phyloP scores from a whole-genome alignment of 2,329 filamentous ascomycete species.

The Penicillium fuscoglaucum region DNA sequence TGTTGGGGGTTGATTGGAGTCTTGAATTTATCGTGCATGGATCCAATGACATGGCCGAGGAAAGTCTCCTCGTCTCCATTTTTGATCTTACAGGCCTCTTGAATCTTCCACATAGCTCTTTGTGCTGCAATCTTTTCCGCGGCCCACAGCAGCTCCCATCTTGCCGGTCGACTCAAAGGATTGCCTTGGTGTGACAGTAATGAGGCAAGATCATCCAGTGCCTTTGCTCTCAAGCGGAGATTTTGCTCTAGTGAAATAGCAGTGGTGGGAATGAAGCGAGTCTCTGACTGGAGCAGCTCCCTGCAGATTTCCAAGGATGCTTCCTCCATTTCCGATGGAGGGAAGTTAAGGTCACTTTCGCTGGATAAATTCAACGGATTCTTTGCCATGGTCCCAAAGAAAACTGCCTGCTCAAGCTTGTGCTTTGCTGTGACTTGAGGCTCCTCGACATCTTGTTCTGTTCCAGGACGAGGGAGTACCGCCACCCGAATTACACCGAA shows the following conservation, averaged over 20 bases:
- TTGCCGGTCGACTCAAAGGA: conserved; percentile 64
- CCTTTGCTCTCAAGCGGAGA: conserved; percentile 69
- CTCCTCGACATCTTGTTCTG: conserved; percentile 51
- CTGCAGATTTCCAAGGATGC: conserved; percentile 77
- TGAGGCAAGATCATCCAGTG: conserved; percentile 71
- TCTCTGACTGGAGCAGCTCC: conserved; percentile 77
- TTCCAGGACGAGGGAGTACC: conserved; percentile 35
- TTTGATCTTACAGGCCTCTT: conserved; percentile 65
- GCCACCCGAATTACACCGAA: conserved; percentile 59
- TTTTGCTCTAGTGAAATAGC: conserved; percentile 80
- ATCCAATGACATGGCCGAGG: conserved; percentile 71
- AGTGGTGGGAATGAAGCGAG: conserved; percentile 69
- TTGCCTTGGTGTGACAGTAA: conserved; percentile 66
- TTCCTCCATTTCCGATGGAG: conserved; percentile 67
- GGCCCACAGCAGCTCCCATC: conserved; percentile 82
- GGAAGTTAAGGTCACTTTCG: conserved; percentile 65
- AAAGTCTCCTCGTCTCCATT: conserved; percentile 67
- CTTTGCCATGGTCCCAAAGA: conserved; percentile 77
- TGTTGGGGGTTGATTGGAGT: conserved; percentile 62
- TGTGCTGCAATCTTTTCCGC: conserved; percentile 88
- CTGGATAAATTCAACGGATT: conserved; percentile 86
- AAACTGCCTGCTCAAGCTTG: conserved; percentile 92
- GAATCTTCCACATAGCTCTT: conserved; percentile 73
- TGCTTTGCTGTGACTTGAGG: conserved; percentile 72
- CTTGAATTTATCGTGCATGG: conserved; percentile 75